Evolutionary conservation across 805 yeast genomes (phyloP).

Genomic region (Gaillardinia entomophila): DNA sequence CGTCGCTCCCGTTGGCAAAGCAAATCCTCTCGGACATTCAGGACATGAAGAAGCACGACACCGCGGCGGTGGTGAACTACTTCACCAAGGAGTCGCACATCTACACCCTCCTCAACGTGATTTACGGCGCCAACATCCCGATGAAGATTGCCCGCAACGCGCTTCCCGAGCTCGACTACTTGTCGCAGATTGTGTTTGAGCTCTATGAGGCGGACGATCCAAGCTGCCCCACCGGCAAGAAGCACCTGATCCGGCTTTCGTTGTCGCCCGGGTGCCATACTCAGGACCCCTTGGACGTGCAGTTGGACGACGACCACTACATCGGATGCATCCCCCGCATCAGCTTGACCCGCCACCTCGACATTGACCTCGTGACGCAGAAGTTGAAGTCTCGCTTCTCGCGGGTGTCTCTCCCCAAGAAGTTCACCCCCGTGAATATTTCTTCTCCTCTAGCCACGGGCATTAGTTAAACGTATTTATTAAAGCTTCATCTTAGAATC

Average conservation of each 20-base stretch:
- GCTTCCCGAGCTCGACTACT: conserved; percentile 90
- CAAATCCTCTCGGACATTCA: conserved; percentile 79
- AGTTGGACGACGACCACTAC: conserved; percentile 91
- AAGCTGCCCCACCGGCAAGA: conserved; percentile 55
- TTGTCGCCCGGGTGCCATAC: conserved; percentile 98
- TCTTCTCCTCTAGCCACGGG: conserved; percentile 52
- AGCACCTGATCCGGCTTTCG: conserved; percentile 86
- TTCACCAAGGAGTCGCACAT: conserved; percentile 97
- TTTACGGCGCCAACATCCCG: conserved; percentile 91
- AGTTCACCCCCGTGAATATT: conserved; percentile 83
- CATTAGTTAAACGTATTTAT: conserved; percentile 1
- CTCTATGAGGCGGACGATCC: conserved; percentile 77
- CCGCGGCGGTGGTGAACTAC: conserved; percentile 81
- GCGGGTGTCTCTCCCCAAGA: conserved; percentile 86
- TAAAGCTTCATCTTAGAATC: too few species aligned
- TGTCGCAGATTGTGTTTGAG: conserved; percentile 92
- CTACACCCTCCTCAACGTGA: conserved; percentile 83
- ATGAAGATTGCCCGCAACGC: conserved; percentile 93
- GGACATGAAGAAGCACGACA: conserved; percentile 68
- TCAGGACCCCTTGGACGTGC: conserved; percentile 95
- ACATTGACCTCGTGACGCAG: conserved; percentile 80
- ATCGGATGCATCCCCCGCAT: conserved; percentile 93
- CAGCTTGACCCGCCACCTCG: conserved; percentile 86
- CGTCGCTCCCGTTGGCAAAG: conserved; percentile 89
- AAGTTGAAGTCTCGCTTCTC: conserved; percentile 75